Base-by-base conservation (phyloP, 306 rosid genomes). In the Pterocarpus macrocarpus region DNA sequence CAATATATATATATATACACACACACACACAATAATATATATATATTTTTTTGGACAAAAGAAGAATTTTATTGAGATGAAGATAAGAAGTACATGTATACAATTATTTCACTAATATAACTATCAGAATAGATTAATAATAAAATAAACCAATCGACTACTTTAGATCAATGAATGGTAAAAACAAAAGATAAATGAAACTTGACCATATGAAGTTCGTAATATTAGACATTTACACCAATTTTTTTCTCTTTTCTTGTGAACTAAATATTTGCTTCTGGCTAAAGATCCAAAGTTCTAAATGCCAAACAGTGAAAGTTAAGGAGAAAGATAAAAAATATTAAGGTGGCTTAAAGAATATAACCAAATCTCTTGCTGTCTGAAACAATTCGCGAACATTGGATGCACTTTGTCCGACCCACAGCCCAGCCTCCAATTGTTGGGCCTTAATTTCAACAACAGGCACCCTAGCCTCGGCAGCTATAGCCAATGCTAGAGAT, bases 321-420 rank as follows among this genome's bases (percentile, higher is more conserved):
- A 52, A 55, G 65, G 70, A 82, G 69, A 73, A 16, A 56, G 72
- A 71, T 55, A 30, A 39, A 36, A 38, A 82, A 61, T 39, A 73
- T 77, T 5, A 72, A 70, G 79, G 76, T 58, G 78, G 87, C 7
- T 72, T 66, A 69, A 91, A 82, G 81, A 84, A 72, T 77, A 86
- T 82, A 84, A 95, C 99, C 99, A 95, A 86, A 86, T 95, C 99
- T 81, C 99, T 90, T 36, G 97, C 99, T 66, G 99, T 93, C 81
- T 95, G 99, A 88, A 95, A 92, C 85, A 95, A 82, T 86, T 95
- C 99, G 58, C 99, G 92, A 82, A 95, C 92, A 82, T 95, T 95
- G 50, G 99, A 93, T 70, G 97, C 99, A 88, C 99, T 91, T 85
- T 95, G 99, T 70, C 99, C 99, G 80, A 95, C 99, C 99, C 99